Conservation (phyloP, 306 rosid genomes). For the Citrullus colocynthis region DNA sequence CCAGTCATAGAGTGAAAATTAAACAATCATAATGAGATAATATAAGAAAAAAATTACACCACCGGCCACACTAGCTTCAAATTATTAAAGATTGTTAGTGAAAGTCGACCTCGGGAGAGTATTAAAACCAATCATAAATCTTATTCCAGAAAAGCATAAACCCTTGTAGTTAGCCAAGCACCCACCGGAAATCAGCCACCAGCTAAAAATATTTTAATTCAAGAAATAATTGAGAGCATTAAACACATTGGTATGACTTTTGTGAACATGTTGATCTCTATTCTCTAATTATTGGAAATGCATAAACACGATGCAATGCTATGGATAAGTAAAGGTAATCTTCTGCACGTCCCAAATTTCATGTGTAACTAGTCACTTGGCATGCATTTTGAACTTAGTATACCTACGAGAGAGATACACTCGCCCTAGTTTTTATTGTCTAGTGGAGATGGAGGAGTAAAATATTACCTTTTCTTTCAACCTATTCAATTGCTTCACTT, state of each 20-base stretch:
- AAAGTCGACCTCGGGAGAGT: background rate
- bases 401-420: background rate
- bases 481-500: constrained; percentile 39
- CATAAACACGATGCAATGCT: background rate
- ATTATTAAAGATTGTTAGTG: background rate
- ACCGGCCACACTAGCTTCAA: background rate
- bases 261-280: background rate
- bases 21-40: background rate
- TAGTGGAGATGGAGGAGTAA: background rate
- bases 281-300: background rate
- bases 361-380: background rate
- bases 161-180: background rate
- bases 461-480: constrained; percentile 54
- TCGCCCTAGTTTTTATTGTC: background rate
- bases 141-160: background rate
- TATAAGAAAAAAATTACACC: background rate
- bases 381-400: background rate
- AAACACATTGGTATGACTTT: background rate
- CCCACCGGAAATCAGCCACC: background rate
- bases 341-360: background rate
- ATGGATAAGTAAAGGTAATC: background rate
- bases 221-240: background rate
- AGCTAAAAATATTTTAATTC: background rate
- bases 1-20: background rate
- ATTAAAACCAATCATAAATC: background rate